Base-by-base conservation (phyloP, 768 basidiomycete species). In the Lactarius sp. region DNA sequence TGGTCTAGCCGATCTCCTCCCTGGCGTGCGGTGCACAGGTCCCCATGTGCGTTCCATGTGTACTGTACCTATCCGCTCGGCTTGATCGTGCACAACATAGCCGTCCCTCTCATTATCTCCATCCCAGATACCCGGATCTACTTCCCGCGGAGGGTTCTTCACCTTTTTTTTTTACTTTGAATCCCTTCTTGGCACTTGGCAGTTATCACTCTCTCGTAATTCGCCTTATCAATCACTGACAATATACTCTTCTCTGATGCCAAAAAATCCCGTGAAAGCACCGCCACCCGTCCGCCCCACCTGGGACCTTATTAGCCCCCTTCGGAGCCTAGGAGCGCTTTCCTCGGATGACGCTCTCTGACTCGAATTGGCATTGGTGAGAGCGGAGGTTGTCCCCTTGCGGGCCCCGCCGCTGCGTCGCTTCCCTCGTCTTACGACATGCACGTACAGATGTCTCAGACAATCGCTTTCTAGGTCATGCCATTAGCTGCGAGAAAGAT, bases 291-390 rank as follows among this genome's bases (percentile, higher is more conserved):
- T 4, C 27, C 16, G 1, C 58, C 58, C 27, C 42, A 42, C 50
- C 57, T 47, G 37, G 53, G 36, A 39, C 22, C 31, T 51, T 50
- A 37, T 10, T 20, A 27, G 8, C n/a, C 6, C 39, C 12, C 8
- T 22, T 58, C 42, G 6, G 46, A 36, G 6, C 44, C 49, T 49
- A 37, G 46, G 47, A 62, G 18, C 42, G 55, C 59, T 47, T 16
- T 60, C 53, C 59, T 41, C 5, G 41, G 33, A 14, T 64, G 63
- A 64, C 63, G 41, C 16, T 9, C 51, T 14, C 33, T 65, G 64
- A 65, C 64, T 65, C 64, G 34, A 18, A 51, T 60, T 53, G 39
- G 46, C 44, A 44, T 33, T 53, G 34, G 58, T 8, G 47, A 16
- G 36, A 37, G 33, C 16, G 49, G 41, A 13, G n/a, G 62, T 4